A percentile compares a stretch with the other conserved stretches of the same genome.
These are phyloP conservation scores for Helianthus annuus DNA, from an alignment of 129 eudicot genomes.

Conservation along the genomic window DNA sequence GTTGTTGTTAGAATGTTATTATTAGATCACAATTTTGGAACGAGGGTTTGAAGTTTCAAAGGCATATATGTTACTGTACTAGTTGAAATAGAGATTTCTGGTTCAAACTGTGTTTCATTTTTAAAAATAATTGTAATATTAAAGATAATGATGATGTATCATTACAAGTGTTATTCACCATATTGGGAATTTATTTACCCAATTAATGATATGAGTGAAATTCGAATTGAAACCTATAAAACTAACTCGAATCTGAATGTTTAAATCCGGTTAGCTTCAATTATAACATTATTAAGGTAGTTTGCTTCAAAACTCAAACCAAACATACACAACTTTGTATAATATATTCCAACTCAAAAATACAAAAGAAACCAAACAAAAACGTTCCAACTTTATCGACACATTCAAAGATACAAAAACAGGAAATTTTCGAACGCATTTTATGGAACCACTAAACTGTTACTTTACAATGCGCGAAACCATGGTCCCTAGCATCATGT, in stretches of 20 bases:
- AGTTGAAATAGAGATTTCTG: slow-evolving; percentile 2
- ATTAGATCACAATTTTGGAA: slow-evolving; percentile 41
- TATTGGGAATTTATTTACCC: too few relatives aligned
- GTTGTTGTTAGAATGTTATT: slow-evolving; percentile 34
- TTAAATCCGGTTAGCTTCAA: too few relatives aligned
- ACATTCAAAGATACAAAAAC: background rate
- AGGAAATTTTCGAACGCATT: background rate
- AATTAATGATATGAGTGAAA: too few relatives aligned
- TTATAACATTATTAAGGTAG: too few relatives aligned
- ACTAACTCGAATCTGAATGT: too few relatives aligned
- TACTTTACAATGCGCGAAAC: slow-evolving; percentile 18
- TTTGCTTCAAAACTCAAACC: too few relatives aligned
- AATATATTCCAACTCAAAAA: background rate
- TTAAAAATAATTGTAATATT: background rate
- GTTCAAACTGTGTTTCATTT: background rate
- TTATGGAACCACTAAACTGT: background rate
- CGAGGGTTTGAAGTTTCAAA: slow-evolving; percentile 24
- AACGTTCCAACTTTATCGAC: background rate
- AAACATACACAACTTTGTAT: too few relatives aligned
- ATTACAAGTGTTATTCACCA: too few relatives aligned
- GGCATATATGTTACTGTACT: slow-evolving; percentile 23
- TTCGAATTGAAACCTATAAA: too few relatives aligned
- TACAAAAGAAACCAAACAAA: background rate
- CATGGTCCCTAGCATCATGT: slow-evolving; percentile 7
- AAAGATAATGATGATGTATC: too few relatives aligned